These are phyloP conservation scores for Podospora conica DNA, from an alignment of 495 filamentous ascomycete genomes.

Conservation along the genomic window DNA sequence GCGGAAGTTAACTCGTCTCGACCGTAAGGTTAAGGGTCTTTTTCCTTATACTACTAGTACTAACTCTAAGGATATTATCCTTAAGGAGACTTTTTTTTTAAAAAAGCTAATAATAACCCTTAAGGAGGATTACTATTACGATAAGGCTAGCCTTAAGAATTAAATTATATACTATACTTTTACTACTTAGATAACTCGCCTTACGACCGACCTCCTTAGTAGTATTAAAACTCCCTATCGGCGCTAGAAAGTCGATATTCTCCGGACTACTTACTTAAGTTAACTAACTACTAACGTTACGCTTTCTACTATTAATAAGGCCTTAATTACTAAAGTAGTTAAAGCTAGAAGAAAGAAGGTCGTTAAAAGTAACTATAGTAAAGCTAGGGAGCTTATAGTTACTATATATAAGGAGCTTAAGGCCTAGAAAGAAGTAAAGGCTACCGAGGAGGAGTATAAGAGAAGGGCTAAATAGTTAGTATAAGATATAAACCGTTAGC, in stretches of 20 bases:
- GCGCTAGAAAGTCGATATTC: not conserved
- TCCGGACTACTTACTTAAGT: not conserved
- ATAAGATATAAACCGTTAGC: not conserved
- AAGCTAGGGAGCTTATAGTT: no score
- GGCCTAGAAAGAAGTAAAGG: not conserved
- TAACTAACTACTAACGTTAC: not conserved
- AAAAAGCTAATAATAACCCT: no score
- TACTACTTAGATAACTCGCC: not conserved
- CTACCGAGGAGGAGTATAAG: not conserved
- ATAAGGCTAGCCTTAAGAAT: no score
- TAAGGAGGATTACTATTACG: no score
- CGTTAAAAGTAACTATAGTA: not conserved
- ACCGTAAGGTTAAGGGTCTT: not conserved
- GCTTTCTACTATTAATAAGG: not conserved
- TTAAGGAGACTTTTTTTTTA: no score
- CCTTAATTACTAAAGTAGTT: not conserved
- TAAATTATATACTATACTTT: no score
- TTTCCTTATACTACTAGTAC: no score
- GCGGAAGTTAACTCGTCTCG: not conserved
- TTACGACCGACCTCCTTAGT: not conserved
- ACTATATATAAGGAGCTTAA: no score
- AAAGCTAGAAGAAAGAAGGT: not conserved
- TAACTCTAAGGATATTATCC: no score
- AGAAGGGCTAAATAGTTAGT: not conserved
- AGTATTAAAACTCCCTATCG: not conserved